These are phyloP conservation scores for Ambrosiella beaveri DNA, from an alignment of 2,329 filamentous ascomycete species.

Conservation along the genomic window DNA sequence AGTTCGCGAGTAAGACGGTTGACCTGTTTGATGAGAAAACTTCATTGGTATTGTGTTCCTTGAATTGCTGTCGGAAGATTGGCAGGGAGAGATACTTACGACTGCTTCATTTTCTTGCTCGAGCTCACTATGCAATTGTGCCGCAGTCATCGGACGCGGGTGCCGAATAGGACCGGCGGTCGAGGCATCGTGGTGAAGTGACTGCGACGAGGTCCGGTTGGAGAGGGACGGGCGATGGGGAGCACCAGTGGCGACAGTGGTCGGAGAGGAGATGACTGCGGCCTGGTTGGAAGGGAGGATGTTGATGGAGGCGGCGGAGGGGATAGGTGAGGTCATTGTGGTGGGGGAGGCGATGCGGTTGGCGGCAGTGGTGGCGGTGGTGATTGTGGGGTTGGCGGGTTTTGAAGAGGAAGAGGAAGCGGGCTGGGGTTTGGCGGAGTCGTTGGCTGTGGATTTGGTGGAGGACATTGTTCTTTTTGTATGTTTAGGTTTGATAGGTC, in stretches of 20 bases:
- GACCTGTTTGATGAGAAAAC: constrained; percentile 35
- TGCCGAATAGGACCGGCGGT: constrained; percentile 50
- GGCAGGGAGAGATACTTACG: constrained; percentile 32
- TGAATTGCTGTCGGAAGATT: no score
- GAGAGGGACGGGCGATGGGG: constrained; percentile 5
- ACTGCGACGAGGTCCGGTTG: constrained; percentile 10
- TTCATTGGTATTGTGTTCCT: neutral
- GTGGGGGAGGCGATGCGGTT: constrained; percentile 13
- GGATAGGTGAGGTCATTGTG: constrained; percentile 14
- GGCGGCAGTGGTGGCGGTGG: neutral
- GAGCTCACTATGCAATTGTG: constrained; percentile 73
- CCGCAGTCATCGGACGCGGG: constrained; percentile 70
- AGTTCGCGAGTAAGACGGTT: constrained; percentile 87
- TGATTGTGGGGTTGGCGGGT: neutral
- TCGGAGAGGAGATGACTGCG: constrained; percentile 23
- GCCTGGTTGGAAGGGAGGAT: constrained; percentile 41
- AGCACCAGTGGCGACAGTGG: constrained; percentile 18
- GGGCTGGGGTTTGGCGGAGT: neutral
- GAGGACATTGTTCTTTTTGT: neutral
- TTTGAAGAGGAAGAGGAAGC: neutral
- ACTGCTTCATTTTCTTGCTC: constrained; percentile 94
- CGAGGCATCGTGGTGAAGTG: constrained; percentile 5
- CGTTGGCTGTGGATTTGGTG: neutral
- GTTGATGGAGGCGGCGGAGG: constrained; percentile 29
- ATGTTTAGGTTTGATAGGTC: no score